These are phyloP conservation scores for Rutstroemia sp. DNA, from an alignment of 2,329 filamentous ascomycete species.

Conservation along the genomic window DNA sequence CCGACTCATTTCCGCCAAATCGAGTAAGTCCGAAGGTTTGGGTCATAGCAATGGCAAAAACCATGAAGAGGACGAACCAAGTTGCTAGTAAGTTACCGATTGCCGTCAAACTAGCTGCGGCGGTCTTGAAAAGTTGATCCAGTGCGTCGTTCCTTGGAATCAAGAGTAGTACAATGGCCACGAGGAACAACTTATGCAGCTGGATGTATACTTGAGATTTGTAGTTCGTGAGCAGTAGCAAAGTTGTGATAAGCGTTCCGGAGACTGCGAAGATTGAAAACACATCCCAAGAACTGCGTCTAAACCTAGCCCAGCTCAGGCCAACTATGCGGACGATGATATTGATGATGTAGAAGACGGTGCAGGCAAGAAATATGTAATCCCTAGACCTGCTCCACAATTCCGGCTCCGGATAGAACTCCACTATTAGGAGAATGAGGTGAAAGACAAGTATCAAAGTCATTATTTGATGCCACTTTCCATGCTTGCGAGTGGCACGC, in stretches of 20 bases:
- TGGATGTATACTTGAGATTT: constrained; percentile 59
- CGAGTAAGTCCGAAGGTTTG: constrained; percentile 93
- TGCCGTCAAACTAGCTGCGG: constrained; percentile 81
- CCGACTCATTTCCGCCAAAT: constrained; percentile 65
- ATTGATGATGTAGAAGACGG: constrained; percentile 75
- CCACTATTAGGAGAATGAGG: constrained; percentile 72
- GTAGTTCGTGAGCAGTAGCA: constrained; percentile 60
- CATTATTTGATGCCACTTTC: constrained; percentile 80
- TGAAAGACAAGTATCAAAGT: constrained; percentile 77
- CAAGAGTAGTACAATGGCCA: constrained; percentile 79
- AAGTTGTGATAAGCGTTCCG: constrained; percentile 75
- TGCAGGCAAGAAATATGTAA: constrained; percentile 72
- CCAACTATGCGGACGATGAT: constrained; percentile 78
- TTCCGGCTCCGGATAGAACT: constrained; percentile 69
- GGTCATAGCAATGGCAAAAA: constrained; percentile 93
- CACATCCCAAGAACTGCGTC: constrained; percentile 90
- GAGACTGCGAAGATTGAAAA: constrained; percentile 76
- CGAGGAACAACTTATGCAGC: constrained; percentile 89
- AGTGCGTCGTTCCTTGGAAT: constrained; percentile 96
- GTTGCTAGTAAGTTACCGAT: constrained; percentile 91
- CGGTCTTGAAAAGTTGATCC: constrained; percentile 98
- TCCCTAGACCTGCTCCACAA: constrained; percentile 68
- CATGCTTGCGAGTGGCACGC: constrained; percentile 86
- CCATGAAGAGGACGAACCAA: constrained; percentile 94
- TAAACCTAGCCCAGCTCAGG: constrained; percentile 85